Evolutionary conservation across 306 rosid species (phyloP).

Genomic region (Neltuma alba): DNA sequence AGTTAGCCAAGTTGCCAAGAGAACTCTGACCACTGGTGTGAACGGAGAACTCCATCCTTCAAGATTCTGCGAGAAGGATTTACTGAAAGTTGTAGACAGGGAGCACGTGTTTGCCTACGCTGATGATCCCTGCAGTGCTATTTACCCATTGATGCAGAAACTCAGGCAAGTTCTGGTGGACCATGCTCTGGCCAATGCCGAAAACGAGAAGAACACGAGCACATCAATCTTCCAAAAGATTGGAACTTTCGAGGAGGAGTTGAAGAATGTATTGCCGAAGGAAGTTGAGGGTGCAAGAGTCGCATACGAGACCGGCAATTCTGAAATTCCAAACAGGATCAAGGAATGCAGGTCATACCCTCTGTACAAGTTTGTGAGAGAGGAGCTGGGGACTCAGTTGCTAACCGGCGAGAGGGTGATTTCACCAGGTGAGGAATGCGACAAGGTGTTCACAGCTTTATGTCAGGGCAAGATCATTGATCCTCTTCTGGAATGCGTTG

Average conservation of each 20-base stretch:
- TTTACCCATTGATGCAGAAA: constrained; percentile 81
- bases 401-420: constrained; percentile 65
- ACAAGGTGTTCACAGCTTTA: constrained; percentile 68
- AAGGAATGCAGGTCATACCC: constrained; percentile 83
- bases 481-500: constrained; percentile 73
- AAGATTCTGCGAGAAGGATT: constrained; percentile 76
- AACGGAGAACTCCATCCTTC: constrained; percentile 84
- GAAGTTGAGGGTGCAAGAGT: constrained; percentile 72
- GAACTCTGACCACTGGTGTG: constrained; percentile 55
- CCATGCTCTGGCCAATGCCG: constrained; percentile 65
- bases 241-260: constrained; percentile 67
- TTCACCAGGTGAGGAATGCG: constrained; percentile 88
- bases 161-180: constrained; percentile 75
- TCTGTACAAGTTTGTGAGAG: constrained; percentile 77
- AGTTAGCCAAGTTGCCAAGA: constrained; percentile 71
- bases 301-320: constrained; percentile 61
- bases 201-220: constrained; percentile 59
- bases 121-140: constrained; percentile 76
- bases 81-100: constrained; percentile 76
- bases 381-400: constrained; percentile 57
- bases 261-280: constrained; percentile 63
- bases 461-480: constrained; percentile 76
- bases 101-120: constrained; percentile 67
- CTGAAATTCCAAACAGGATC: constrained; percentile 61
- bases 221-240: constrained; percentile 91